Evolutionary conservation across 1,284 basidiomycete genomes (phyloP), one percentile per base, ranked within the genome.

Genomic region (Heterobasidion annosum): DNA sequence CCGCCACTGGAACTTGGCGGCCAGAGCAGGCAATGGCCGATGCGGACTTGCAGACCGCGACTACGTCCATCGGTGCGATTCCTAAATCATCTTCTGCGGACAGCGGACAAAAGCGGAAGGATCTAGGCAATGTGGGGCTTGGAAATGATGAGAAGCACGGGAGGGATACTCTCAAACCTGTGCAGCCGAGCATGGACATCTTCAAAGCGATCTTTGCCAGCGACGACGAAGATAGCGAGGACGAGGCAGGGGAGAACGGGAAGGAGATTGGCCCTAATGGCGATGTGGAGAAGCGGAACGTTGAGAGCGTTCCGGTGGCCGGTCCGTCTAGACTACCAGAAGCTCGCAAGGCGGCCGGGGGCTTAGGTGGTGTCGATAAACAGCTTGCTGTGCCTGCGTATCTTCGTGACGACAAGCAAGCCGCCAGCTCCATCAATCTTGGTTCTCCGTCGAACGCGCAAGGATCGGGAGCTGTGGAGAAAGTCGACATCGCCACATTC

Each of bases 131-230:
- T 64, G 80, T 98, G 34, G 94, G 94, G 0, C 71, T 83, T 40
- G 94, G 90, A 9, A 92, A 96, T 51, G 93, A 97, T 64, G 88
- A 92, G 50, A 79, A 78, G 48, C 92, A 96, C 65, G 93, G 91
- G 0, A 68, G 78, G 44, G 93, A 97, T 64, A 94, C 84, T 9
- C 73, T 96, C 59, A 93, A 88, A 0, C 95, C 95, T 67, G 77
- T 88, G 58, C 81, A 91, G 47, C 96, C 96, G 1, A 74, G 84
- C 2, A 90, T 93, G 77, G 91, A 95, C 64, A 84, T 98, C 43
- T 98, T 98, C 77, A 96, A 96, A 67, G 93, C 92, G 1, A 94
- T 95, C 58, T 95, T 94, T 66, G 91, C 91, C 6, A 91, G 88
- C 65, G 92, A 94, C 58, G 89, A 91, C 51, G 90, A 93, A 63